Conservation (phyloP, 2,329 filamentous ascomycete genomes). For the Trichoderma sp. region DNA sequence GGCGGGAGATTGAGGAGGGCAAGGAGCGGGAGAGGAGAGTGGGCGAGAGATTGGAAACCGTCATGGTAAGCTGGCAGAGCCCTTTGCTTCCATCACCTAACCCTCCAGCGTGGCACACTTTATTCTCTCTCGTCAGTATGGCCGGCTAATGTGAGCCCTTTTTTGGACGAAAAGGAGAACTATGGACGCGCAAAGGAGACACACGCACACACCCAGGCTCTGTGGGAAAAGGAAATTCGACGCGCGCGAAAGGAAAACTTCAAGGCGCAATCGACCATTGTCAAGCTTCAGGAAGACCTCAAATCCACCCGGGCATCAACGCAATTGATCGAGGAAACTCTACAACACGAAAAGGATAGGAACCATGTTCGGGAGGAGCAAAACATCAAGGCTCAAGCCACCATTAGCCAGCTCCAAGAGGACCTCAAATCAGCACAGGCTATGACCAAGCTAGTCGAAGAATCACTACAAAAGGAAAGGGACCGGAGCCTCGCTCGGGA, state of each 20-base stretch:
- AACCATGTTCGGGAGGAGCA: conserved; percentile 64
- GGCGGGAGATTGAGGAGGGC: conserved; percentile 61
- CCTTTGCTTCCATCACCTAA: background rate
- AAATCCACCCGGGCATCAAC: conserved; percentile 57
- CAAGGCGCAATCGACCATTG: conserved; percentile 66
- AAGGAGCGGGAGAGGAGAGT: conserved; percentile 64
- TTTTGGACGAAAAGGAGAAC: conserved; percentile 56
- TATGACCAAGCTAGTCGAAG: conserved; percentile 57
- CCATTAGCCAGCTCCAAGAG: conserved; percentile 66
- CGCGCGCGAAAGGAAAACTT: conserved; percentile 69
- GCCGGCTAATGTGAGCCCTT: background rate
- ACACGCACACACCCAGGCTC: conserved; percentile 60
- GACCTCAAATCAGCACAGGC: conserved; percentile 63
- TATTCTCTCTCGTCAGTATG: background rate
- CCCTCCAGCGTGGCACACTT: background rate
- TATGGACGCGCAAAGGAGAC: conserved; percentile 69
- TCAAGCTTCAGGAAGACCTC: conserved; percentile 72
- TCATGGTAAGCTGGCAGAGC: conserved; percentile 56
- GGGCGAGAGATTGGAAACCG: conserved; percentile 62
- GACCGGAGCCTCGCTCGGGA: conserved; percentile 6
- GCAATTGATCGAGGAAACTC: conserved; percentile 55
- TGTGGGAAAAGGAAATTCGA: conserved; percentile 74
- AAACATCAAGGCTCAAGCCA: conserved; percentile 68
- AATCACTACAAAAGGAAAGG: conserved; percentile 43
- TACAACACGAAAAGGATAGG: conserved; percentile 63